These are phyloP conservation scores for Diddensiella transvaalensis DNA, from an alignment of 805 yeast genomes.

Conservation along the genomic window DNA sequence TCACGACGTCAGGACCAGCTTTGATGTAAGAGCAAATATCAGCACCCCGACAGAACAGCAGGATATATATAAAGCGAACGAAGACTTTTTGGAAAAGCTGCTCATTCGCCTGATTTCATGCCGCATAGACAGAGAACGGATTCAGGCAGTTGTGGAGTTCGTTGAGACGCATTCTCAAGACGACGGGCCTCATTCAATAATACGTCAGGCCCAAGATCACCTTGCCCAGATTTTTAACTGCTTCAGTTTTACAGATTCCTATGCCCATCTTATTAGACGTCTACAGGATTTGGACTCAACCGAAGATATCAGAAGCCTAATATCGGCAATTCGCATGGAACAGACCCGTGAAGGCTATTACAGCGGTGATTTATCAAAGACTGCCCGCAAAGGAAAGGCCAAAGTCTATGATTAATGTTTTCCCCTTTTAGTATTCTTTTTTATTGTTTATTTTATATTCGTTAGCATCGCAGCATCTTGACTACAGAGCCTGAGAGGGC, in stretches of 20 bases:
- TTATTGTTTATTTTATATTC: not conserved
- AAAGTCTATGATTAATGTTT: not conserved
- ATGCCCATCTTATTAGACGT: slow-evolving; percentile 7
- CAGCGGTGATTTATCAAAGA: not conserved
- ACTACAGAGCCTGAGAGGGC: too few relatives aligned
- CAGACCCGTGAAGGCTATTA: slow-evolving; percentile 2
- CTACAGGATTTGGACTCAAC: slow-evolving; percentile 8
- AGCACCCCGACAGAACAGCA: too few relatives aligned
- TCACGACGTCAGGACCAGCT: not conserved
- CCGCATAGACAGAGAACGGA: slow-evolving; percentile 22
- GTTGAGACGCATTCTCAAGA: not conserved
- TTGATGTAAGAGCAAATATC: not conserved
- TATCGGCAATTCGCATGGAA: not conserved
- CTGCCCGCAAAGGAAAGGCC: not conserved
- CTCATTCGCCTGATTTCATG: slow-evolving; percentile 4
- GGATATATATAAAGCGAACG: not conserved
- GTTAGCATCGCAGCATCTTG: slow-evolving; percentile 2
- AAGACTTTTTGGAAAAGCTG: slow-evolving; percentile 1
- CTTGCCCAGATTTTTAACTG: slow-evolving; percentile 7
- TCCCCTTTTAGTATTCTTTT: not conserved
- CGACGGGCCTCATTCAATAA: not conserved
- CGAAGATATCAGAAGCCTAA: not conserved
- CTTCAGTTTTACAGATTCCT: slow-evolving; percentile 15
- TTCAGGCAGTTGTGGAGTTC: slow-evolving; percentile 10
- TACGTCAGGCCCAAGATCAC: not conserved